A percentile compares a stretch with the other conserved stretches of the same genome.
These are phyloP conservation scores for Gossypium stocksii DNA, from an alignment of 345 rosid genomes.

Conservation along the genomic window DNA sequence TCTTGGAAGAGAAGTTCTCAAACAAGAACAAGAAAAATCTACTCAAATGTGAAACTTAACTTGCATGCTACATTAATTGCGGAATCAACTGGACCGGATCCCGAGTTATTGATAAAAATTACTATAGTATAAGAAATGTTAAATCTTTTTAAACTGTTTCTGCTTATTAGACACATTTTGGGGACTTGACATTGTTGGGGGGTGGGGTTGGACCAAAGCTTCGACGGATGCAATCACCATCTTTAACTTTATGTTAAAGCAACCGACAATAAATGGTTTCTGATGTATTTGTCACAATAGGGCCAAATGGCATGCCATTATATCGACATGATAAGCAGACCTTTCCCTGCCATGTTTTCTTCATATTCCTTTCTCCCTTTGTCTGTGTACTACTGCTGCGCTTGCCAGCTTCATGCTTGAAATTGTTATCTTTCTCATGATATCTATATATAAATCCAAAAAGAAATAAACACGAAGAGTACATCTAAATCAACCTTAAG, in stretches of 20 bases:
- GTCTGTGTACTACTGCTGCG: neutral
- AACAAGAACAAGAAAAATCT: neutral
- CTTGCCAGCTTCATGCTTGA: neutral
- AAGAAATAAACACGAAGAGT: neutral
- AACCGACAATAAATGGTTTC: neutral
- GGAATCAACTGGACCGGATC: too few relatives aligned
- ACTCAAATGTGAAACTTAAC: neutral
- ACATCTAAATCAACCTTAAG: neutral
- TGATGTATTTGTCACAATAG: neutral
- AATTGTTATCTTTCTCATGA: neutral
- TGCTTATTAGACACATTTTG: neutral
- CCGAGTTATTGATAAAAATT: too few relatives aligned
- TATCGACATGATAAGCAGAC: neutral
- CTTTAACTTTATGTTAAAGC: slow-evolving; percentile 9
- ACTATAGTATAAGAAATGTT: too few relatives aligned
- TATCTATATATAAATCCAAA: neutral
- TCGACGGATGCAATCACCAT: neutral
- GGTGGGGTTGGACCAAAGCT: neutral
- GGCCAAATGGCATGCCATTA: slow-evolving; percentile 9
- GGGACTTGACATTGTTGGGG: neutral
- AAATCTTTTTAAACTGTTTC: too few relatives aligned
- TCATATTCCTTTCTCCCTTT: neutral
- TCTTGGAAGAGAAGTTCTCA: neutral
- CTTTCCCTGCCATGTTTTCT: slow-evolving; percentile 1
- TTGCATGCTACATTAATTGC: too few relatives aligned